Conservation (phyloP, 352 stramenopile species). For the Pythium folliculosum region DNA sequence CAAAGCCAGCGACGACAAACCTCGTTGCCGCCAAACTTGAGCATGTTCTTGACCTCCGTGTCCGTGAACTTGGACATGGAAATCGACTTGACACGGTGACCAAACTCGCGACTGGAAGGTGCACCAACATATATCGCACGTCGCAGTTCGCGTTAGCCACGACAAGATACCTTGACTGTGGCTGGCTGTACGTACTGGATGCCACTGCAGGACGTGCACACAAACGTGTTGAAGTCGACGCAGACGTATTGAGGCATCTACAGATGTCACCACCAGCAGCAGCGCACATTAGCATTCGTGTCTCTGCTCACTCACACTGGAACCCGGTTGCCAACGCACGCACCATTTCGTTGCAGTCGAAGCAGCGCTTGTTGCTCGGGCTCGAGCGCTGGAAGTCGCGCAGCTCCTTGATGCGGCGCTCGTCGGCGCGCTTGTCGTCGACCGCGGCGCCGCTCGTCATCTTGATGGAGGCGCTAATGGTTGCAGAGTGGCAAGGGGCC, state of each 20-base stretch:
- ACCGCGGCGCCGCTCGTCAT: constrained; percentile 35
- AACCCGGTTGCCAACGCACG: too few relatives aligned
- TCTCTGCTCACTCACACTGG: too few relatives aligned
- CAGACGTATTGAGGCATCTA: constrained; percentile 93
- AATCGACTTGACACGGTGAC: constrained; percentile 93
- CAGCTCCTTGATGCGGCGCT: constrained; percentile 82
- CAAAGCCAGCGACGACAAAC: constrained; percentile 27
- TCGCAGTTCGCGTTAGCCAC: constrained; percentile 8
- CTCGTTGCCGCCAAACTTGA: constrained; percentile 90
- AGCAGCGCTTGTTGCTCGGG: constrained; percentile 79
- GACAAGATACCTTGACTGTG: too few relatives aligned
- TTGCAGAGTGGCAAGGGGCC: constrained; percentile 3
- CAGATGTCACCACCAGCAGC: neutral
- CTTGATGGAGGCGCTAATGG: constrained; percentile 32
- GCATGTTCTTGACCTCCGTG: constrained; percentile 88
- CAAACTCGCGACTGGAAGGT: constrained; percentile 78
- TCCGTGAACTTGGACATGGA: constrained; percentile 94
- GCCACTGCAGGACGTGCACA: constrained; percentile 93
- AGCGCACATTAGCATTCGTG: neutral
- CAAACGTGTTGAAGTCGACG: constrained; percentile 93
- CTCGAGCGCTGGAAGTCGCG: constrained; percentile 83
- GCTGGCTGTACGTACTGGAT: constrained; percentile 92
- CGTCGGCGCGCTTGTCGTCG: constrained; percentile 81
- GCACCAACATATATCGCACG: neutral
- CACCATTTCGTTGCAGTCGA: constrained; percentile 92